Evolutionary conservation across 2,329 filamentous ascomycete species (phyloP), one percentile per base, ranked within the genome.

Genomic region (Cladorrhinum sp.): DNA sequence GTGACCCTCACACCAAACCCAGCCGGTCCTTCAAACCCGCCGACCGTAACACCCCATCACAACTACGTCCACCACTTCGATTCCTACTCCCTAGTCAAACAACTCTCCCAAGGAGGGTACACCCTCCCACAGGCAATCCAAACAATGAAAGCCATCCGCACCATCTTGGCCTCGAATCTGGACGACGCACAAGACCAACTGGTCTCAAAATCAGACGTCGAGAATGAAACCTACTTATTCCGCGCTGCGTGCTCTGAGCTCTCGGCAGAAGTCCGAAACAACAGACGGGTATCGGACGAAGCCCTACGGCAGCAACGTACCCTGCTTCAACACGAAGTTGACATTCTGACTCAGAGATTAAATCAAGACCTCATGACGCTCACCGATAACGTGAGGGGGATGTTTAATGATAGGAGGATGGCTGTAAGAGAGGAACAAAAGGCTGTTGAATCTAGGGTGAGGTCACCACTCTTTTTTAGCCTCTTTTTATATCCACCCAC

Each of bases 331-430:
- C 93, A 97, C 73, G 95, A 98, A 73, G 87, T 93, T n/a, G 95
- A 99, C 73, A 96, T 96, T 18, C 74, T 97, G 58, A 87, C 85
- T 58, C 95, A 98, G 77, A 85, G 88, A 52, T 79, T 97, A 61
- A 90, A 87, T 32, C 93, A 97, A 74, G 93, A 98, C 72, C 81
- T 93, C 24, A 77, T 87, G 58, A 89, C 85, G 32, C 78, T 98
- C 61, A 95, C 91, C 68, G 93, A 99, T 71, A 91, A 93, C 58
- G 82, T 98, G n/a, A 92, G 93, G 72, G 93, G 92, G 60, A 89
- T 97, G 82, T 97, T 98, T 73, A 93, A 98, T 71, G 93, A 99
- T 72, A 86, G 96, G 49, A 95, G 93, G 73, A 96, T 98, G 90
- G 85, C 86, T 1, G 92, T 96, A 1, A 81, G 92, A 58, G 90